These are phyloP conservation scores for Epichloe bromicola DNA, from an alignment of 2,329 filamentous ascomycete species.

Conservation along the genomic window DNA sequence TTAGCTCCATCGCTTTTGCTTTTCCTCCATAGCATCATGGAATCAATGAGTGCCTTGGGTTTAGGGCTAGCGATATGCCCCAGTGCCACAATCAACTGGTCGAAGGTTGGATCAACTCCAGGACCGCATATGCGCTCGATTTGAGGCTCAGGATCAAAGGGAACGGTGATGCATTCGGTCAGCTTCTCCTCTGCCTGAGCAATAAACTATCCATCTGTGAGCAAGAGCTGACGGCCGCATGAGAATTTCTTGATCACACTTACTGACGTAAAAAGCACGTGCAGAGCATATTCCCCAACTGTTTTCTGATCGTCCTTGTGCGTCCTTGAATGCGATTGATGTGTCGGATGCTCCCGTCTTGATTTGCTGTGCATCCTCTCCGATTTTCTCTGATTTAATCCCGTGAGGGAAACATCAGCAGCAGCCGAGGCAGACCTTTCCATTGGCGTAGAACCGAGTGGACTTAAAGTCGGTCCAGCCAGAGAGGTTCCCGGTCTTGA, in stretches of 20 bases:
- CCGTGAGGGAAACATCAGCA: slow-evolving; percentile 30
- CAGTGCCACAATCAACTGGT: slow-evolving; percentile 84
- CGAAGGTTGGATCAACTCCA: slow-evolving; percentile 76
- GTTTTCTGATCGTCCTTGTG: slow-evolving; percentile 71
- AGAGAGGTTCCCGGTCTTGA: slow-evolving; percentile 34
- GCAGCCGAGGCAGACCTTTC: slow-evolving; percentile 35
- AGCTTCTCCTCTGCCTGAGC: slow-evolving; percentile 95
- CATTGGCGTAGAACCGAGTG: slow-evolving; percentile 14
- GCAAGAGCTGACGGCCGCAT: slow-evolving; percentile 6
- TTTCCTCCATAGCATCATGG: slow-evolving; percentile 96
- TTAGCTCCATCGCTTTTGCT: slow-evolving; percentile 83
- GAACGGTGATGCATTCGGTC: slow-evolving; percentile 69
- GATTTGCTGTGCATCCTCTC: slow-evolving; percentile 54
- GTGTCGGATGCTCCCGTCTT: slow-evolving; percentile 58
- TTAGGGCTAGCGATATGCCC: slow-evolving; percentile 91
- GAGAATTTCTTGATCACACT: slow-evolving; percentile 17
- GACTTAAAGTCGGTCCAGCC: slow-evolving; percentile 23
- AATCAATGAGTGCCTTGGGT: slow-evolving; percentile 89
- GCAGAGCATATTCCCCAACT: slow-evolving; percentile 93
- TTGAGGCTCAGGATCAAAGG: slow-evolving; percentile 67
- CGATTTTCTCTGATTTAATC: slow-evolving; percentile 36
- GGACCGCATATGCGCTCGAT: slow-evolving; percentile 86
- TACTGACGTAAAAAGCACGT: slow-evolving; percentile 89
- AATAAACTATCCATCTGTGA: slow-evolving; percentile 51
- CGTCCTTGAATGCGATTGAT: slow-evolving; percentile 63